Percentiles rank a stretch among this genome's conserved stretches.
Evolutionary conservation across 768 basidiomycete species (phyloP).

Genomic region (Termitomyces eurrhizus): DNA sequence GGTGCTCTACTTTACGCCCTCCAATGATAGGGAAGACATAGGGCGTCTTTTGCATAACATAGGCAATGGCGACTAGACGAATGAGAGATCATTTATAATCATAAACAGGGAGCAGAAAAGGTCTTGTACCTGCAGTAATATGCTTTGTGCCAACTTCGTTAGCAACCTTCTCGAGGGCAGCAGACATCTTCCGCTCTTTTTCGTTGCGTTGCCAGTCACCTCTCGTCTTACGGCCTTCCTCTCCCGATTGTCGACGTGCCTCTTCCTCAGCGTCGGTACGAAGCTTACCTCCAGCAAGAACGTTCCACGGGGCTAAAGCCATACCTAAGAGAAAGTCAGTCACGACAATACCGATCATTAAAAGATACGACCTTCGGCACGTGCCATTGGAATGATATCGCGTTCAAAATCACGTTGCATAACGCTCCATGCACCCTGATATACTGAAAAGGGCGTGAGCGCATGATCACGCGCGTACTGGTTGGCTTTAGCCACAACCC

Average conservation of each 20-base stretch:
- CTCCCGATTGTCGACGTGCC: slow-evolving; percentile 17
- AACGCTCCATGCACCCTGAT: slow-evolving; percentile 41
- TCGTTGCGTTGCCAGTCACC: slow-evolving; percentile 31
- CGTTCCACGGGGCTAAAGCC: slow-evolving; percentile 23
- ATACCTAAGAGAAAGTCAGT: slow-evolving; percentile 23
- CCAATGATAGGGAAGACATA: slow-evolving; percentile 52
- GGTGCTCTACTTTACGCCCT: slow-evolving; percentile 49
- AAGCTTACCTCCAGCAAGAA: slow-evolving; percentile 34
- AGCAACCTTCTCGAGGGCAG: slow-evolving; percentile 35
- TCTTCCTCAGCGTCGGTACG: slow-evolving; percentile 41
- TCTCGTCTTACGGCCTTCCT: slow-evolving; percentile 19
- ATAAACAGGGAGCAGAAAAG: background rate
- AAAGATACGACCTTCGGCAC: slow-evolving; percentile 27
- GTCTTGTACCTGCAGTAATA: slow-evolving; percentile 23
- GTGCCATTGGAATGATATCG: slow-evolving; percentile 43
- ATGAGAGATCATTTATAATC: background rate
- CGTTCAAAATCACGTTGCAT: slow-evolving; percentile 41
- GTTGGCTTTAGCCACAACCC: slow-evolving; percentile 41
- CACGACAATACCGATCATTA: slow-evolving; percentile 14
- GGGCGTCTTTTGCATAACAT: slow-evolving; percentile 49
- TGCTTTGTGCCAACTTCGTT: slow-evolving; percentile 30
- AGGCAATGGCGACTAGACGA: slow-evolving; percentile 45
- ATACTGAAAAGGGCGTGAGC: slow-evolving; percentile 44
- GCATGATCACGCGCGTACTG: slow-evolving; percentile 43
- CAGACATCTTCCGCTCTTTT: slow-evolving; percentile 26